Evolutionary conservation across 208 protist genomes (phyloP).

Genomic region (Acanthamoeba sp.): DNA sequence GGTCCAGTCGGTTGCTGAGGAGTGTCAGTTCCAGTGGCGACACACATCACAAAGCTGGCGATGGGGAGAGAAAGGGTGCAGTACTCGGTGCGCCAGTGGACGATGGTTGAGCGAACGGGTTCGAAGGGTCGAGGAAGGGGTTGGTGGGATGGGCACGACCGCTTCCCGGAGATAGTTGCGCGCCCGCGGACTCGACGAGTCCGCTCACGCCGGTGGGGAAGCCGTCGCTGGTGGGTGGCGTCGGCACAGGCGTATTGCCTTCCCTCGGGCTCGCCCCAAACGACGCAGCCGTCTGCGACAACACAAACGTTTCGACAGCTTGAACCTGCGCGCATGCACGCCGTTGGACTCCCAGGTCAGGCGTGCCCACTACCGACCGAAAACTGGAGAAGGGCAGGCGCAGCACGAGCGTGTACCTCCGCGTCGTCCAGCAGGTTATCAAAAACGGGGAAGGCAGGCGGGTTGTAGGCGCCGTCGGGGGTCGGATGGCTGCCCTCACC

Average conservation of each 20-base stretch:
- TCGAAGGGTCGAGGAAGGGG: slow-evolving; percentile 1
- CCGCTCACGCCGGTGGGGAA: not conserved
- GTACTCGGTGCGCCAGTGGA: not conserved
- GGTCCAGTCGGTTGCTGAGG: not conserved
- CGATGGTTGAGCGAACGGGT: not conserved
- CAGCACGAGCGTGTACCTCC: not conserved
- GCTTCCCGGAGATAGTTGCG: not conserved
- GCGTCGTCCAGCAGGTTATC: slow-evolving; percentile 48
- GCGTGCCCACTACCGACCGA: too few species aligned
- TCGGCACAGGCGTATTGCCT: not conserved
- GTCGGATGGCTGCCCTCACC: not conserved
- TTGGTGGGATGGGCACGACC: not conserved
- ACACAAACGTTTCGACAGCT: not conserved
- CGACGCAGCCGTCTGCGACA: not conserved
- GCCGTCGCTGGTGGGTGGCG: not conserved
- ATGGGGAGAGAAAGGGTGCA: not conserved
- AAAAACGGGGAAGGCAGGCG: not conserved
- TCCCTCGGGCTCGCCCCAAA: not conserved
- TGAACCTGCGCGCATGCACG: not conserved
- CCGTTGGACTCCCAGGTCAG: too few species aligned
- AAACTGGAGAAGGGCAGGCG: not conserved
- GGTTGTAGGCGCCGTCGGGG: not conserved
- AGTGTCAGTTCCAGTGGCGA: not conserved
- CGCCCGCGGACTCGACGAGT: not conserved
- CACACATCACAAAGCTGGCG: not conserved